Evolutionary conservation across 2,329 filamentous ascomycete genomes (phyloP).

Genomic region (Colletotrichum lini): DNA sequence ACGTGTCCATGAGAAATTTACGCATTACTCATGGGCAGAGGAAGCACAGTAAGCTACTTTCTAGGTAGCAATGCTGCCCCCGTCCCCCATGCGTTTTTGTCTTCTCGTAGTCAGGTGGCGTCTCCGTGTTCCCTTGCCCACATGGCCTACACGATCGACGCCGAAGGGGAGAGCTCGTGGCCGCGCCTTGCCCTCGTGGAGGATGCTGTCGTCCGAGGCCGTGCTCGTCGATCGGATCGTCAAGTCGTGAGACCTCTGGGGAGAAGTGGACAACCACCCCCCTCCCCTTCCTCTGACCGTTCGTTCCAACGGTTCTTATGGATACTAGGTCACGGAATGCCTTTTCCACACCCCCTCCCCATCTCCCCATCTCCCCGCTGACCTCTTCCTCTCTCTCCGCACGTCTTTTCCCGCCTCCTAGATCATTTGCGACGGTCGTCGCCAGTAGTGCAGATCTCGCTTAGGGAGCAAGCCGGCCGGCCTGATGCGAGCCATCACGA

Average conservation of each 20-base stretch:
- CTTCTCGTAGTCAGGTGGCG: slow-evolving; percentile 23
- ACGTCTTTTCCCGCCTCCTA: slow-evolving; percentile 17
- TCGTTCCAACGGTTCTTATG: too few species aligned
- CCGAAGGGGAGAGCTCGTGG: slow-evolving; percentile 9
- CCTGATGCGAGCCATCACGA: not conserved
- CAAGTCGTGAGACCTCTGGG: slow-evolving; percentile 32
- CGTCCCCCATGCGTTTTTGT: not conserved
- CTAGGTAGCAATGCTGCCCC: too few species aligned
- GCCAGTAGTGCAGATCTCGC: slow-evolving; percentile 21
- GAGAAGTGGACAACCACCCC: not conserved
- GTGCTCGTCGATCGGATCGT: slow-evolving; percentile 22
- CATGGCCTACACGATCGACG: slow-evolving; percentile 18
- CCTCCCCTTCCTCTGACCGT: not conserved
- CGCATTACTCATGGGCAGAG: not conserved
- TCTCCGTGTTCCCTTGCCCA: slow-evolving; percentile 5
- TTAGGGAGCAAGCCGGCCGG: not conserved
- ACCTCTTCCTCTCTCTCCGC: not conserved
- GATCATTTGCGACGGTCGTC: slow-evolving; percentile 21
- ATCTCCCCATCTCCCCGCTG: not conserved
- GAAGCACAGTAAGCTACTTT: too few species aligned
- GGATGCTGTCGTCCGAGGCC: not conserved
- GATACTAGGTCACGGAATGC: too few species aligned
- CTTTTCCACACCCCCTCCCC: not conserved
- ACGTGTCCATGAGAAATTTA: not conserved
- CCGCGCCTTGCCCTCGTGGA: slow-evolving; percentile 2